Evolutionary conservation across 78 protist species (phyloP).

Genomic region (Dictyostelium citrinum): DNA sequence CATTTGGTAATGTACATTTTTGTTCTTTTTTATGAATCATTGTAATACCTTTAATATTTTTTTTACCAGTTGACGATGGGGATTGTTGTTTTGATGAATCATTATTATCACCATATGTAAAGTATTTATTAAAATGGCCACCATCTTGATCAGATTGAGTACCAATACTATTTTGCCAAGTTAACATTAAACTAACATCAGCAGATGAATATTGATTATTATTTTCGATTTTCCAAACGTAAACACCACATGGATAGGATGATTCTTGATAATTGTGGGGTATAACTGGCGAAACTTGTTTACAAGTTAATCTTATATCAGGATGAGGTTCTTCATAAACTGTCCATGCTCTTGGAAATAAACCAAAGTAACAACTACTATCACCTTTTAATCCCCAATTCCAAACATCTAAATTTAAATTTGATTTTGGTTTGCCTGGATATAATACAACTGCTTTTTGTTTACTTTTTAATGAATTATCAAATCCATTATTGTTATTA

Average conservation of each 20-base stretch:
- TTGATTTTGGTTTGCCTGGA: constrained; percentile 66
- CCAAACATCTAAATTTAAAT: constrained; percentile 64
- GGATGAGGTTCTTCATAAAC: constrained; percentile 84
- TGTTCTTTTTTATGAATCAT: constrained; percentile 1
- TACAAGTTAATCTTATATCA: constrained; percentile 53
- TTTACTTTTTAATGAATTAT: background rate
- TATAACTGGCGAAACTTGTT: constrained; percentile 80
- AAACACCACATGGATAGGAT: constrained; percentile 73
- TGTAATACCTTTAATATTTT: constrained; percentile 27
- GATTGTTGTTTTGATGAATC: background rate
- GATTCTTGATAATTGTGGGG: constrained; percentile 78
- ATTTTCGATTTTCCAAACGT: constrained; percentile 75
- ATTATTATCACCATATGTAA: background rate
- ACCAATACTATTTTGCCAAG: constrained; percentile 77
- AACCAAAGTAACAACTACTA: constrained; percentile 40
- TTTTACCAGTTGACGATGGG: background rate
- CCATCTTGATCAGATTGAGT: constrained; percentile 40
- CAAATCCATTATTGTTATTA: background rate
- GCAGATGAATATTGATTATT: background rate
- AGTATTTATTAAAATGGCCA: constrained; percentile 51
- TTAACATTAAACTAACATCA: constrained; percentile 71
- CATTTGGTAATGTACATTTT: background rate
- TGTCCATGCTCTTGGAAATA: constrained; percentile 80
- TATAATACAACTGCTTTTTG: constrained; percentile 39
- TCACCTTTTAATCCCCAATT: constrained; percentile 73